A percentile compares a stretch with the other conserved stretches of the same genome.
These are phyloP conservation scores for Verticillium dahliae DNA, from an alignment of 2,329 filamentous ascomycete genomes.

Conservation along the genomic window DNA sequence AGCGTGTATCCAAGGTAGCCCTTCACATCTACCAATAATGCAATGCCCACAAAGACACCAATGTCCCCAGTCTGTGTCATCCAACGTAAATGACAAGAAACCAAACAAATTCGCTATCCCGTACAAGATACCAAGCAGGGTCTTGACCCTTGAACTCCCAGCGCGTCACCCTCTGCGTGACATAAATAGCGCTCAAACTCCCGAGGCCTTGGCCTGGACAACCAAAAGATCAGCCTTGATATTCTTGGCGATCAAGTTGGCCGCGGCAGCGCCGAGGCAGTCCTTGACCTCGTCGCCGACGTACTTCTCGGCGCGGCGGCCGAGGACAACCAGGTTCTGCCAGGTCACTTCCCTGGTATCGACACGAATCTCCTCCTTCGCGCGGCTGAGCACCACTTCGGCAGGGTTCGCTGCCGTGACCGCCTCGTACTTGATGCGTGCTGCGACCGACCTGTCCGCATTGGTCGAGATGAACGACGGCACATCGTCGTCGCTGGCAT, in stretches of 20 bases:
- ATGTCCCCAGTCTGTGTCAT: not conserved
- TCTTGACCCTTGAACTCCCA: not conserved
- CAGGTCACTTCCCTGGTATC: conserved; percentile 7
- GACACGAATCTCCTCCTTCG: conserved; percentile 4
- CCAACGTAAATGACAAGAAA: not conserved
- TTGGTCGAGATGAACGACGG: conserved; percentile 20
- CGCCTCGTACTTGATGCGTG: conserved; percentile 15
- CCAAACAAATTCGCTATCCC: not conserved
- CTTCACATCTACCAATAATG: not conserved
- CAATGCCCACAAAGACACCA: not conserved
- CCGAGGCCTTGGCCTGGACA: conserved; percentile 7
- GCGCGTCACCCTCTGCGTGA: not conserved
- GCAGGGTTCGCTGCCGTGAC: conserved; percentile 2
- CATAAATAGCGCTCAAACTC: not conserved
- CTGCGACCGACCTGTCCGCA: conserved; percentile 12
- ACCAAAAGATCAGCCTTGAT: conserved; percentile 23
- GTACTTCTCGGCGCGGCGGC: conserved; percentile 14
- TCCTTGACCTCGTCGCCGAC: conserved; percentile 18
- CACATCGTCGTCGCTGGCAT: conserved; percentile 10
- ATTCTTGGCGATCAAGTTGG: conserved; percentile 9
- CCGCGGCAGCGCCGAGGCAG: conserved; percentile 14
- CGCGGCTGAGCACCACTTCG: conserved; percentile 6
- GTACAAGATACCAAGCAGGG: not conserved
- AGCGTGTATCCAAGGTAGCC: not conserved
- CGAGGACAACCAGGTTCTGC: conserved; percentile 18